Evolutionary conservation across 2,329 filamentous ascomycete genomes (phyloP), one percentile per base, ranked within the genome.

Genomic region (Penicillium sp.): DNA sequence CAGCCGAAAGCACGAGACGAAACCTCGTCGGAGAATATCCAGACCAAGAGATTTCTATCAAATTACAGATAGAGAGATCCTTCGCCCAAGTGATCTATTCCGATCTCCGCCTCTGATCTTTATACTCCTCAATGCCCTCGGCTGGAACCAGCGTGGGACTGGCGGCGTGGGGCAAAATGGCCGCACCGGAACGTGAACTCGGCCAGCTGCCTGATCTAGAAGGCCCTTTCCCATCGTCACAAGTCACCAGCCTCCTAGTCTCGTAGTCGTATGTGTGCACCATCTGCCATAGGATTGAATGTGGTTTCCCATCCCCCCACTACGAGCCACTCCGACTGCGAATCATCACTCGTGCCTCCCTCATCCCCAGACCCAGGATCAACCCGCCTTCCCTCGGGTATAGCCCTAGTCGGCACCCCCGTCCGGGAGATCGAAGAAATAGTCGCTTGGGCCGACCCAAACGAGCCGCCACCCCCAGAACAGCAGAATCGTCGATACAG

Each of bases 381-480:
- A 52, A 13, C 49, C 49, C 51, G 13, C 26, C 30, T 25, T 54
- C 46, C 62, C 62, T 64, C 62, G 62, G 62, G 53, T 61, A 57
- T 48, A 35, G 19, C 14, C 33, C 35, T 3, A 42, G 52, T 59
- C 62, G 62, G 62, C 59, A 59, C 56, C 43, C 42, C 53, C 30
- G 33, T 52, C 53, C 62, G 62, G 59, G 62, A 64, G 53, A 64
- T 61, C 42, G 35, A 58, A 25, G 7, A 40, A 6, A 26, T 6
- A 10, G 26, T 42, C 52, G 19, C 35, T 14, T 30, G 25, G 26
- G 26, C 26, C 52, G 25, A 43, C 6, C 37, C 37, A 26, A 19
- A 28, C 35, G 25, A 10, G 26, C 45, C 25, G 45, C 45, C 45
- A 48, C 45, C 45, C 25, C 45, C 45, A 48, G 45, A 48, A 30